Base-by-base conservation (phyloP, 768 basidiomycete genomes). In the Russula vinacea region DNA sequence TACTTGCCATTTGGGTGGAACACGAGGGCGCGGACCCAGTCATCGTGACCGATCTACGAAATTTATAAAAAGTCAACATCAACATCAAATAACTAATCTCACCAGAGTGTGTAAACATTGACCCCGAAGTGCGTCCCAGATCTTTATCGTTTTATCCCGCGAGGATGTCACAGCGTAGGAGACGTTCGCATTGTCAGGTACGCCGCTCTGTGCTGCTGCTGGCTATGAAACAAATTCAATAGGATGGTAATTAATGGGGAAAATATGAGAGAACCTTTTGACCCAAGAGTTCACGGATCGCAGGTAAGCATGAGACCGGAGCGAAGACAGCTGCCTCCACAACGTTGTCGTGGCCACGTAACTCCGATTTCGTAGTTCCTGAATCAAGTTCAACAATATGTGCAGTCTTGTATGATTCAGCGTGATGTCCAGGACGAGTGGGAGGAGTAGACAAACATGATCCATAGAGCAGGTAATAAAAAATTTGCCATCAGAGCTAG, bases 1-100 rank as follows among this genome's bases (percentile, higher is more conserved):
- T 77, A 80, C 67, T 83, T 84, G 37, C 84, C 84, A 13, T 75
- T 75, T 0, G 84, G 84, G 67, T 84, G 84, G 73, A 85, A 85
- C 40, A 81, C 79, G 37, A 85, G 75, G 10, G 80, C 78, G 53
- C 81, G 78, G 32, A 85, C 77, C 84, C 84, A 85, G 67, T 83
- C 82, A 70, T 84, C 82, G 69, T 85, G 77, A 2, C 78, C 78
- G 39, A 70, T 67, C 75, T 77, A 57, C 13, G n/a, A 9, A 40
- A 24, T 7, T 16, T 9, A 14, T 45, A 29, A 33, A 29, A 35
- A 32, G 33, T 37, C 8, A 42, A 19, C 24, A n/a, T n/a, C n/a
- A n/a, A n/a, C 16, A 55, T 14, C 6, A 22, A 24, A 55, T 33
- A 24, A 33, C 3, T 24, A 33, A n/a, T 53, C 71, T 45, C 60